Evolutionary conservation across 1,284 basidiomycete genomes (phyloP).

Genomic region (Tylopilus orsonianus): DNA sequence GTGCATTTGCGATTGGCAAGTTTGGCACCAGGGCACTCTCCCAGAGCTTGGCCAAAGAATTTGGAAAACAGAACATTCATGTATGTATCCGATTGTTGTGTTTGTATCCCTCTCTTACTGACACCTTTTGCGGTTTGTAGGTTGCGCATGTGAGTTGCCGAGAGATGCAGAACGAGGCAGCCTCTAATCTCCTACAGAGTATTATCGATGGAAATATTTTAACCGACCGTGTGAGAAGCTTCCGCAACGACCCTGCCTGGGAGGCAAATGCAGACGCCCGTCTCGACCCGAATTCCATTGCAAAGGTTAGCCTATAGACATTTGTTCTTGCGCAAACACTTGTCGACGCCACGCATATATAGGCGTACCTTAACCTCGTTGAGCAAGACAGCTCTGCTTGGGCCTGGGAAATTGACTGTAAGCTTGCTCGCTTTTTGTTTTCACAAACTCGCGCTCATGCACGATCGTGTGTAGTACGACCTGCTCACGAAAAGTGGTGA

Average conservation of each 20-base stretch:
- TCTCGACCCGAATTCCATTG: slow-evolving; percentile 66
- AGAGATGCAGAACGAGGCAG: background rate
- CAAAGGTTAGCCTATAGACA: slow-evolving; percentile 37
- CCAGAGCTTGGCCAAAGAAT: slow-evolving; percentile 79
- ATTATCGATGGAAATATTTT: slow-evolving; percentile 66
- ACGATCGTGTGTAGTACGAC: slow-evolving; percentile 33
- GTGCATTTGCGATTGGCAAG: slow-evolving; percentile 70
- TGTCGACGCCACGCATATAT: slow-evolving; percentile 11
- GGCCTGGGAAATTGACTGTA: slow-evolving; percentile 72
- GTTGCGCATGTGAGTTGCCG: slow-evolving; percentile 57
- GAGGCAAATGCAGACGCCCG: slow-evolving; percentile 46
- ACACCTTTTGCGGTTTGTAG: slow-evolving; percentile 31
- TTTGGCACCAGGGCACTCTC: slow-evolving; percentile 64
- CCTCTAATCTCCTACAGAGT: slow-evolving; percentile 35
- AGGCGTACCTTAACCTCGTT: slow-evolving; percentile 57
- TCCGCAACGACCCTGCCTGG: slow-evolving; percentile 40
- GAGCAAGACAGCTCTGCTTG: slow-evolving; percentile 61
- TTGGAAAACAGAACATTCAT: slow-evolving; percentile 77
- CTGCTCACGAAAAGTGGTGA: slow-evolving; percentile 45
- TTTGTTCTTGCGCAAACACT: slow-evolving; percentile 3
- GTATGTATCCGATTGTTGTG: slow-evolving; percentile 36
- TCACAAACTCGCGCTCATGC: slow-evolving; percentile 4
- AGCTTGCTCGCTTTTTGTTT: slow-evolving; percentile 23
- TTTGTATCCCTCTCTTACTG: background rate
- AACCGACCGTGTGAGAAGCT: slow-evolving; percentile 41